phyloP scores from a whole-genome alignment of 805 yeast genomes.

The Teunomyces aglyptinius region DNA sequence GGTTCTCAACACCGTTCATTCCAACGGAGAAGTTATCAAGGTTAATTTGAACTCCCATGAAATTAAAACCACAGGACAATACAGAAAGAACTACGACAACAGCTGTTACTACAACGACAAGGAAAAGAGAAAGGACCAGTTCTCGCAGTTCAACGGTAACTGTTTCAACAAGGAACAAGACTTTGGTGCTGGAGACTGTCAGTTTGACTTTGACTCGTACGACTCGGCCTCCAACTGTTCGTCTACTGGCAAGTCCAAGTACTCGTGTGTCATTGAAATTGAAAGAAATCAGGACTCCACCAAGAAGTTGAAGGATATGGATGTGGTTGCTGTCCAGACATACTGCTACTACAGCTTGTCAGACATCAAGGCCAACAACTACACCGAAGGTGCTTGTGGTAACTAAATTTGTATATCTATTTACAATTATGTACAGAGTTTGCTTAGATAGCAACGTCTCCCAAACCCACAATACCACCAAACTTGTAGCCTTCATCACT shows the following conservation, averaged over 20 bases:
- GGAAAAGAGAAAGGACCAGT: not conserved
- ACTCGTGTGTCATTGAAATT: constrained; percentile 13
- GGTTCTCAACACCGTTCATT: constrained; percentile 12
- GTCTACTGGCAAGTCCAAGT: constrained; percentile 9
- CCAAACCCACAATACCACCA: constrained; percentile 41
- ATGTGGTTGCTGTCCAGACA: constrained; percentile 11
- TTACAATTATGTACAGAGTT: constrained; percentile 8
- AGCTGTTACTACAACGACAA: constrained; percentile 8
- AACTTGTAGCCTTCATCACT: constrained; percentile 50
- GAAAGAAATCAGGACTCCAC: constrained; percentile 11
- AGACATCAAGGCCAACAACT: constrained; percentile 8
- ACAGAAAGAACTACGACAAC: constrained; percentile 10
- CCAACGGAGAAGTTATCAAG: constrained; percentile 11
- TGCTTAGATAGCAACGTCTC: constrained; percentile 42
- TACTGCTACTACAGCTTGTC: constrained; percentile 10
- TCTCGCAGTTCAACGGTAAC: constrained; percentile 9
- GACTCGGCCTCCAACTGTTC: constrained; percentile 10
- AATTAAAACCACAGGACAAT: constrained; percentile 10
- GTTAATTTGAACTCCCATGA: constrained; percentile 15
- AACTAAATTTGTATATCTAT: constrained; percentile 10
- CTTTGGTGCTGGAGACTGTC: constrained; percentile 9
- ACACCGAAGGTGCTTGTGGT: constrained; percentile 12
- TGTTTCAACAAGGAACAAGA: constrained; percentile 13
- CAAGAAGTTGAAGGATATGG: constrained; percentile 10
- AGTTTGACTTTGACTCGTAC: constrained; percentile 11